Evolutionary conservation across 139 green algal genomes (phyloP).

Genomic region (Chlamydomonas schloesseri): DNA sequence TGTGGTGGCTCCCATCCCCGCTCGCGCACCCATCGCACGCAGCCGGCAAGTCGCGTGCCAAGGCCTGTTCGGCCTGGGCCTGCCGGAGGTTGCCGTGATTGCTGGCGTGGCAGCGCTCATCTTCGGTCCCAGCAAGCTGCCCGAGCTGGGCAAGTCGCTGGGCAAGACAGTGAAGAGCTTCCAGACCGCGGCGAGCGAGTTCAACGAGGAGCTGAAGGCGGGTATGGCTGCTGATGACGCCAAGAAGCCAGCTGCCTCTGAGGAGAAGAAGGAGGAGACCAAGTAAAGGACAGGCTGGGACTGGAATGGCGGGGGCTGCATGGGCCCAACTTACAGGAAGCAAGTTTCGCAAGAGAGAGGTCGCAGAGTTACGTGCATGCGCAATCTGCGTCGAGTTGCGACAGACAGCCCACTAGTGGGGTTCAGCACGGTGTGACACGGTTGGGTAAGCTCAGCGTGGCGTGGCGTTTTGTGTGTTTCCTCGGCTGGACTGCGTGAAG

Average conservation of each 20-base stretch:
- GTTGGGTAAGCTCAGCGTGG: too few species aligned
- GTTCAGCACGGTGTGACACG: too few species aligned
- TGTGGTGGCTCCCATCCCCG: not conserved
- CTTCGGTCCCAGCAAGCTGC: conserved; percentile 94
- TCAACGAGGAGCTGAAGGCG: conserved; percentile 77
- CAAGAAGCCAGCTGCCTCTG: conserved; percentile 19
- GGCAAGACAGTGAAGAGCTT: conserved; percentile 96
- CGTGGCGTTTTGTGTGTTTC: too few species aligned
- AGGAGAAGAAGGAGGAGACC: conserved; percentile 38
- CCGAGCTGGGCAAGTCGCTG: conserved; percentile 92
- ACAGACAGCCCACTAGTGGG: too few species aligned
- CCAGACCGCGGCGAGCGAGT: conserved; percentile 89
- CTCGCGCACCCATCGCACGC: not conserved
- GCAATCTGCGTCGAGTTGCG: too few species aligned
- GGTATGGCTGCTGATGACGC: conserved; percentile 57
- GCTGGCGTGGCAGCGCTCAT: conserved; percentile 88
- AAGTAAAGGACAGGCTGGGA: too few species aligned
- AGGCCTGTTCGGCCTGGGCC: conserved; percentile 90
- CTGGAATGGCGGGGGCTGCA: too few species aligned
- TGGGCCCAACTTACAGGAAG: too few species aligned
- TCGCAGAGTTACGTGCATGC: too few species aligned
- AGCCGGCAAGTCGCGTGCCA: conserved; percentile 54
- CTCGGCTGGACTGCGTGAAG: too few species aligned
- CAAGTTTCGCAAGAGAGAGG: too few species aligned
- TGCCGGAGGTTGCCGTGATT: conserved; percentile 91